Evolutionary conservation across 192 early-diverging fungal genomes (phyloP), one percentile per base, ranked within the genome.

Genomic region (Backusella luteola): DNA sequence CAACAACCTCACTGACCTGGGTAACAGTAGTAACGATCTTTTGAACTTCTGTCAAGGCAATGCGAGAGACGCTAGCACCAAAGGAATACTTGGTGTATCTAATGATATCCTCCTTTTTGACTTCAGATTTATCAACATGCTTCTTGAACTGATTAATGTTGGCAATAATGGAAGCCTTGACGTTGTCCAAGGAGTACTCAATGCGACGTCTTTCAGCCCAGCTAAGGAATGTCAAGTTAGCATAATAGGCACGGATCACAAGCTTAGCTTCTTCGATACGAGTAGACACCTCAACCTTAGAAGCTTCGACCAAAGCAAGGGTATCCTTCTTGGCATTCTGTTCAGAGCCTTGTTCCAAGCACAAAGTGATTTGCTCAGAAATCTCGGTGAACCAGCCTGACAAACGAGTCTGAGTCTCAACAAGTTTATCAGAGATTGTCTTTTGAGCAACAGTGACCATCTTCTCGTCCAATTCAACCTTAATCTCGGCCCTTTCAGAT

Each of bases 131-230:
- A 26, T 69, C 36, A 34, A 70, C 19, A 15, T 21, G 52, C 21
- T 35, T 76, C 44, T 76, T 70, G 49, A 70, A 70, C 15, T 76
- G 66, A 32, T 2, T 49, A 23, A 76, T 52, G 14, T 34, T 76
- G 17, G 75, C 75, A 52, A 76, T 42, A 29, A 76, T 56, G 7
- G 75, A 76, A 4, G 67, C 3, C 68, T 76, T 76, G 23, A 69
- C 29, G 1, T 70, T 67, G 14, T 76, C 75, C 49, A 76, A 59
- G 23, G 67, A 52, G 11, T 42, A 52, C 15, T 76, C 75, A 21
- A 76, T 26, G 39, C 75, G 75, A 56, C 68, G 67, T 70, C 75
- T 68, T 38, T 76, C 75, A 53, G 75, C 75, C 67, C 42, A 41
- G n/a, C 63, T 68, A 21, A 76, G 75, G 19, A 70, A 70, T 4